Percentiles rank a stretch among this genome's conserved stretches.
phyloP scores from a whole-genome alignment of 768 basidiomycete species.

The Naematelia encephala region DNA sequence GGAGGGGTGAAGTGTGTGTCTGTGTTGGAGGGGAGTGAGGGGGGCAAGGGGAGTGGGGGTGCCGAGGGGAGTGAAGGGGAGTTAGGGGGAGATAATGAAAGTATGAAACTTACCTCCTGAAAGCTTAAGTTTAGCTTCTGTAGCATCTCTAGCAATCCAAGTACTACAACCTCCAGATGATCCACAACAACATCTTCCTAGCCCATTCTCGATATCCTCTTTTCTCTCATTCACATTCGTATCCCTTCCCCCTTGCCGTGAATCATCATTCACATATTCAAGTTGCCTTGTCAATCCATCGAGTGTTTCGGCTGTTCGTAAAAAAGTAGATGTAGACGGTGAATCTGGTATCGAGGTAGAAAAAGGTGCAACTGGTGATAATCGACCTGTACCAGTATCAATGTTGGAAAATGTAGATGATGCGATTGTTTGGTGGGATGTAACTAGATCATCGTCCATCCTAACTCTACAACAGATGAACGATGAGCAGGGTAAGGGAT shows the following conservation, averaged over 20 bases:
- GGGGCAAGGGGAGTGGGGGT: background rate
- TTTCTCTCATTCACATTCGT: too few relatives aligned
- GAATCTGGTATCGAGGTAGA: conserved; percentile 22
- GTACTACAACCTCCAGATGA: conserved; percentile 62
- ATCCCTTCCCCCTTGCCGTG: too few relatives aligned
- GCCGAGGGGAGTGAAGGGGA: background rate
- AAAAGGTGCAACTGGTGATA: too few relatives aligned
- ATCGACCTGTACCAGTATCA: background rate
- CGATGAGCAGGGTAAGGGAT: background rate
- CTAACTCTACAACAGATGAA: background rate
- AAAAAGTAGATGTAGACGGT: conserved; percentile 30
- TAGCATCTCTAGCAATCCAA: conserved; percentile 62
- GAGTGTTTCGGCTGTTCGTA: conserved; percentile 41
- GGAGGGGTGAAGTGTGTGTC: background rate
- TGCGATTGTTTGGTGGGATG: too few relatives aligned
- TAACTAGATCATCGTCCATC: background rate
- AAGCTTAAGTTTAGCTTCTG: conserved; percentile 73
- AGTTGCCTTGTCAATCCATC: conserved; percentile 41
- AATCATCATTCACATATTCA: conserved; percentile 20
- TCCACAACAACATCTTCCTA: conserved; percentile 56
- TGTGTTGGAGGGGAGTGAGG: background rate
- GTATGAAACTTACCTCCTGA: conserved; percentile 70
- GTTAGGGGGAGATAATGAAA: background rate
- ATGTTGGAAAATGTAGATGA: background rate
- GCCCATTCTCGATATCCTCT: background rate